Percentiles rank a stretch among this genome's conserved stretches.
phyloP scores from a whole-genome alignment of 2,329 filamentous ascomycete genomes.

The Macrophomina tecta region DNA sequence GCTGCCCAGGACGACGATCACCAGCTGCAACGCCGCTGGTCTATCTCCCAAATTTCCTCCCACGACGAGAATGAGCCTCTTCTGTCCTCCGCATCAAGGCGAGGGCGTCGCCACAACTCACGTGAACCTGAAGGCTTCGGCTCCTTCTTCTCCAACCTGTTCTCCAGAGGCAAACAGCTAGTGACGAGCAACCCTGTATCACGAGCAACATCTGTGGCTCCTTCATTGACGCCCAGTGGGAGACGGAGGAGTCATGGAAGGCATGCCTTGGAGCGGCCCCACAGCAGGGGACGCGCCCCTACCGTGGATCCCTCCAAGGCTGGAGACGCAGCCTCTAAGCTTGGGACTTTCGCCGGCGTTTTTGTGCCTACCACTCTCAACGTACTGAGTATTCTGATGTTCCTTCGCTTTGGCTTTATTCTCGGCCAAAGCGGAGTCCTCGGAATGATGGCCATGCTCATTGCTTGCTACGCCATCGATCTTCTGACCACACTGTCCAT shows the following conservation, averaged over 20 bases:
- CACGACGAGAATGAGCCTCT: conserved; percentile 39
- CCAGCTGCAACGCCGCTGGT: conserved; percentile 50
- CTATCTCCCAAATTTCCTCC: conserved; percentile 37
- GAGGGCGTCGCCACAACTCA: conserved; percentile 41
- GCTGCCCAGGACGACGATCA: conserved; percentile 53
- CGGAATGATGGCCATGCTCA: conserved; percentile 77
- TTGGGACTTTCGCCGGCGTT: conserved; percentile 70
- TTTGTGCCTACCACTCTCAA: conserved; percentile 90
- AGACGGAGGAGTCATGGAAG: neutral
- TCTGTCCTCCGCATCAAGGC: conserved; percentile 36
- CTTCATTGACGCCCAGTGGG: conserved; percentile 11
- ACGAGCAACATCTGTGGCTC: conserved; percentile 9
- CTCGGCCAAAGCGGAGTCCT: conserved; percentile 79
- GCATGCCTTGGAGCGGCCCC: neutral
- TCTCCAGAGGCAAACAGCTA: neutral
- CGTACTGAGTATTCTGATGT: conserved; percentile 90
- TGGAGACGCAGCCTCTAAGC: conserved; percentile 56
- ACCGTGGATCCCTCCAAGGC: neutral
- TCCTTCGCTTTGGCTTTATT: conserved; percentile 85
- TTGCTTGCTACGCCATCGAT: conserved; percentile 79
- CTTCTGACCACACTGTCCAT: conserved; percentile 85
- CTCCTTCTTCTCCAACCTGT: conserved; percentile 20
- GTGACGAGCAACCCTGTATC: neutral
- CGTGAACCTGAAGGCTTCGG: neutral
- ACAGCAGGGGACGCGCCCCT: conserved; percentile 6